These are phyloP conservation scores for Gossypium mustelinum DNA, from an alignment of 345 rosid species.

Conservation along the genomic window DNA sequence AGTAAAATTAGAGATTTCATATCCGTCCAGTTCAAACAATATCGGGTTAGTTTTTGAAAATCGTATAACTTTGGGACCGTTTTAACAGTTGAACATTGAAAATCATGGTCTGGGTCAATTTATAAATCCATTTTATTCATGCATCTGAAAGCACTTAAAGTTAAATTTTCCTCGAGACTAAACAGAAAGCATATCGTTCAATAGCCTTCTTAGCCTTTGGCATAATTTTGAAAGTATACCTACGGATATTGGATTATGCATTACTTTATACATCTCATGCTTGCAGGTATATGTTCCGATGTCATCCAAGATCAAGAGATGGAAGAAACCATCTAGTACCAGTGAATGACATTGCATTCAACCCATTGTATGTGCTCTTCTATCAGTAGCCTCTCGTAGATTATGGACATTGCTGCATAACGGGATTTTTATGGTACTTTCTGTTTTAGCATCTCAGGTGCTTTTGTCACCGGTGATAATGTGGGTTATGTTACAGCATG, in stretches of 20 bases:
- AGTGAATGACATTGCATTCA: slow-evolving; percentile 66
- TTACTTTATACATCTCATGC: slow-evolving; percentile 4
- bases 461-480: slow-evolving; percentile 73
- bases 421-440: slow-evolving; percentile 18
- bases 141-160: neutral
- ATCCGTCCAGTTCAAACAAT: slow-evolving; percentile 36
- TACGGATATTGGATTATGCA: neutral
- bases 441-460: slow-evolving; percentile 41
- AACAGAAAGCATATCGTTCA: neutral
- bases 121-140: neutral
- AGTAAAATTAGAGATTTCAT: slow-evolving; percentile 56
- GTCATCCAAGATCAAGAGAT: slow-evolving; percentile 64
- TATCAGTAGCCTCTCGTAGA: slow-evolving; percentile 4
- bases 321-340: slow-evolving; percentile 52
- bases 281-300: slow-evolving; percentile 68
- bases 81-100: neutral
- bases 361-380: slow-evolving; percentile 47
- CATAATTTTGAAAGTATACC: neutral
- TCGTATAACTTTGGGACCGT: neutral
- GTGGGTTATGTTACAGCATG: slow-evolving; percentile 65
- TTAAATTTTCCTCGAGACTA: neutral
- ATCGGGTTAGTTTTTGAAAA: slow-evolving; percentile 43
- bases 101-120: neutral
- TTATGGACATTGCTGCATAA: neutral
- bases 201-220: neutral